Evolutionary conservation across 257 asterid species (phyloP), one percentile per base, ranked within the genome.

Genomic region (Misopates orontium): DNA sequence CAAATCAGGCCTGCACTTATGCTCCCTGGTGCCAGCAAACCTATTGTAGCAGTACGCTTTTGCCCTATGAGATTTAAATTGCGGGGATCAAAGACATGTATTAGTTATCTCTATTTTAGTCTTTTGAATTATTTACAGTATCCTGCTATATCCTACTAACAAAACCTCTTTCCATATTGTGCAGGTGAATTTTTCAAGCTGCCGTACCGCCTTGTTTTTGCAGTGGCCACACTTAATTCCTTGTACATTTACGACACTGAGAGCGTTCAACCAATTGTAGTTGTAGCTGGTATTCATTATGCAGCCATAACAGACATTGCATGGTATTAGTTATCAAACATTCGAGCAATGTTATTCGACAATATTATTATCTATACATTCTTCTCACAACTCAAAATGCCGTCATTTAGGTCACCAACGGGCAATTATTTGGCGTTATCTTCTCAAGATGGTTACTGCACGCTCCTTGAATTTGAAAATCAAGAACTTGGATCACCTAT

Each of bases 21-120:
- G 90, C 96, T 94, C 58, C 97, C 99, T 28, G 95, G 97, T 71
- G 95, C 99, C 21, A 94, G 89, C 87, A 94, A 83, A 79, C 96
- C 99, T 42, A 85, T 88, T 66, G 90, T 94, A 44, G 97, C 96
- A n/a, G 86, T 88, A 73, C 95, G 99, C 56, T 90, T 94, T 82
- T 94, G 99, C 83, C 96, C 97, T 45, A 6, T 75, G 58, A 75
- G 75, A 68, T 90, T 82, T 77, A 69, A 71, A 64, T 73, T 85
- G 82, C 81, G 81, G 64, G 95, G 95, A 75, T 68, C 93, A 59
- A 84, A 71, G 52, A 54, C 91, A 75, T 73, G 97, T 90, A 90
- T 23, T 47, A 18, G 58, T 17, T 80, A 44, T 61, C 40, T 63
- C 56, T 66, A 13, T 18, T 59, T 56, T 50, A 69, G 57, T 11